phyloP scores from a whole-genome alignment of 1,284 basidiomycete species.

The Cystobasidiaceae sp. region DNA sequence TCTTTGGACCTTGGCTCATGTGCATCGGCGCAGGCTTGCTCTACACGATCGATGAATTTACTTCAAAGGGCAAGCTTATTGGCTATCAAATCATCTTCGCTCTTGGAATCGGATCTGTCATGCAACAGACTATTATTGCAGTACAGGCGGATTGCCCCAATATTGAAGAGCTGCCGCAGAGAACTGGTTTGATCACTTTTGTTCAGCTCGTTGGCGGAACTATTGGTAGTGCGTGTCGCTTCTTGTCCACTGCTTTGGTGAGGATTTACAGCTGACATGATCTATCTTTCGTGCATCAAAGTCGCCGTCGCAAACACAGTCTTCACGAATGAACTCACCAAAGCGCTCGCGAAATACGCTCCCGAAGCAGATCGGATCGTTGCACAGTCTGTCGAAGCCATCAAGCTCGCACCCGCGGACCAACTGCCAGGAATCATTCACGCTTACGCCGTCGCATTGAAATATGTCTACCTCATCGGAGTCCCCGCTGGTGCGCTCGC shows the following conservation, averaged over 20 bases:
- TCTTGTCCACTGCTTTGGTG: too few species aligned
- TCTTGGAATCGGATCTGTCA: conserved; percentile 23
- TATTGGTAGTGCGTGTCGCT: too few species aligned
- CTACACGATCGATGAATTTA: conserved; percentile 49
- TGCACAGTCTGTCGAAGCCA: conserved; percentile 43
- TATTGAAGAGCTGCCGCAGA: conserved; percentile 34
- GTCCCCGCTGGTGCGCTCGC: conserved; percentile 48
- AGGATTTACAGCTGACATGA: too few species aligned
- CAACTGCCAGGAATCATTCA: conserved; percentile 47
- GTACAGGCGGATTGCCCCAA: conserved; percentile 50
- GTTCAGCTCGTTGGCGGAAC: conserved; percentile 26
- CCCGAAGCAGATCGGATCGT: conserved; percentile 36
- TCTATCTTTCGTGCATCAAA: too few species aligned
- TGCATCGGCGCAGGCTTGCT: conserved; percentile 51
- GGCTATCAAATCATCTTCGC: conserved; percentile 51
- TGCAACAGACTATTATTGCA: conserved; percentile 45
- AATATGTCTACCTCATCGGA: conserved; percentile 49
- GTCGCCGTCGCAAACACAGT: conserved; percentile 16
- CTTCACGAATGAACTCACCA: conserved; percentile 12
- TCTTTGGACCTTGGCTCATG: conserved; percentile 44
- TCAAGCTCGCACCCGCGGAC: conserved; percentile 41
- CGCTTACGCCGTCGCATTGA: conserved; percentile 50
- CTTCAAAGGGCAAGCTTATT: conserved; percentile 47
- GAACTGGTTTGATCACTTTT: conserved; percentile 14
- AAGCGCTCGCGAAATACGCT: conserved; percentile 1